A percentile compares a stretch with the other conserved stretches of the same genome.
Conservation (phyloP, 1,284 basidiomycete species). For the Fomitopsis palustris region DNA sequence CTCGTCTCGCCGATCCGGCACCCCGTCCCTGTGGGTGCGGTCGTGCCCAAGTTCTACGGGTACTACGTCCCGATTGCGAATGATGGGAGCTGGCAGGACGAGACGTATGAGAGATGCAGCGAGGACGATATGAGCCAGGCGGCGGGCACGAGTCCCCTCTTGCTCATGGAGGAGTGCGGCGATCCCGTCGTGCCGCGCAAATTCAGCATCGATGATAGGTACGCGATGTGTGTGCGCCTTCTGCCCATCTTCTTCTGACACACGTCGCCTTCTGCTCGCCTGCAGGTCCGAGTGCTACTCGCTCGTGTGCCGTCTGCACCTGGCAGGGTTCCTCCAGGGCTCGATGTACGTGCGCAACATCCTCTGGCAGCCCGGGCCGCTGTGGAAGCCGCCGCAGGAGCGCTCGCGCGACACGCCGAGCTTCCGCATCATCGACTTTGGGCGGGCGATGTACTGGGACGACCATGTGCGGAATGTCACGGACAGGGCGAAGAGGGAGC, state of each 20-base stretch:
- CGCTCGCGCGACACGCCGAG: conserved; percentile 27
- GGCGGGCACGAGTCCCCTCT: conserved; percentile 37
- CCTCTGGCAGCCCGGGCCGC: conserved; percentile 42
- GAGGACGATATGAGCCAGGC: conserved; percentile 5
- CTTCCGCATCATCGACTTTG: conserved; percentile 55
- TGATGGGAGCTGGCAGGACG: conserved; percentile 7
- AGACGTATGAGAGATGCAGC: background rate
- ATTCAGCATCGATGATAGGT: conserved; percentile 35
- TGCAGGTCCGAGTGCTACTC: conserved; percentile 40
- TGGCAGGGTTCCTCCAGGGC: conserved; percentile 36
- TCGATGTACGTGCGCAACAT: conserved; percentile 45
- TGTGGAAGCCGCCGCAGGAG: conserved; percentile 29
- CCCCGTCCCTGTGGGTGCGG: conserved; percentile 41
- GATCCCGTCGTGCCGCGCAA: conserved; percentile 25
- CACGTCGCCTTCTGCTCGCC: background rate
- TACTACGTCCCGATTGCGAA: conserved; percentile 36
- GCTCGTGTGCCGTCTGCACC: conserved; percentile 40
- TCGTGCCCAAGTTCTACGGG: conserved; percentile 54
- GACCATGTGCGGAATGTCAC: background rate
- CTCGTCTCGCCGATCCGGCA: conserved; percentile 35
- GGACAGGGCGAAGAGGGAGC: background rate
- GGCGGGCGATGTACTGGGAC: conserved; percentile 20
- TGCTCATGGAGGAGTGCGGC: conserved; percentile 52
- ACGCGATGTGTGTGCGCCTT: conserved; percentile 5
- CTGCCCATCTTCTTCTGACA: background rate